Conservation (phyloP, 2,329 filamentous ascomycete genomes). For the Trichoderma gracile region DNA sequence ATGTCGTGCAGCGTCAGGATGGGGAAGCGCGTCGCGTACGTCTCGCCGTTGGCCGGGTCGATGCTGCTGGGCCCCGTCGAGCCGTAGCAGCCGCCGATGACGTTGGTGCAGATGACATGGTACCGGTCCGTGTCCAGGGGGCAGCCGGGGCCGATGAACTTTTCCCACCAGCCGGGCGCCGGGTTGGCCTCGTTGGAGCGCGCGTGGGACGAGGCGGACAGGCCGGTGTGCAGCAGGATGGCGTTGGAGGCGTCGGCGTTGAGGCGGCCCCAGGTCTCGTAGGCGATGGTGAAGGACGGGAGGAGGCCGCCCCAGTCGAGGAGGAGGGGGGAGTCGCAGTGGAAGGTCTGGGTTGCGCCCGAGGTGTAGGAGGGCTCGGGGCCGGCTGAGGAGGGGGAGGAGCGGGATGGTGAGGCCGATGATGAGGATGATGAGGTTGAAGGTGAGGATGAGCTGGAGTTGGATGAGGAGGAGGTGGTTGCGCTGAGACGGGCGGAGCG, state of each 20-base stretch:
- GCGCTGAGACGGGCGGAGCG: slow-evolving; percentile 73
- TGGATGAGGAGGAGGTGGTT: slow-evolving; percentile 25
- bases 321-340: slow-evolving; percentile 70
- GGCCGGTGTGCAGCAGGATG: slow-evolving; percentile 87
- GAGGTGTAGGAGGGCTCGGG: slow-evolving; percentile 94
- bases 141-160: slow-evolving; percentile 86
- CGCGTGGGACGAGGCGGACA: slow-evolving; percentile 96
- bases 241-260: slow-evolving; percentile 82
- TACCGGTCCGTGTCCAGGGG: slow-evolving; percentile 90
- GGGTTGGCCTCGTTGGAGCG: slow-evolving; percentile 86
- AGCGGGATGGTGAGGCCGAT: slow-evolving; percentile 48
- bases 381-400: slow-evolving; percentile 49
- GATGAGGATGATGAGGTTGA: slow-evolving; percentile 46
- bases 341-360: slow-evolving; percentile 77
- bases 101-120: slow-evolving; percentile 94
- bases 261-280: slow-evolving; percentile 86
- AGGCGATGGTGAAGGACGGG: slow-evolving; percentile 84
- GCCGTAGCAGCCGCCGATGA: slow-evolving; percentile 92
- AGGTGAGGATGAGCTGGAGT: slow-evolving; percentile 44
- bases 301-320: slow-evolving; percentile 96
- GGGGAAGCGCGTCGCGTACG: slow-evolving; percentile 91
- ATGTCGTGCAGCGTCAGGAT: slow-evolving; percentile 97
- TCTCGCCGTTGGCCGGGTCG: slow-evolving; percentile 83
- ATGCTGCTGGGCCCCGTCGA: slow-evolving; percentile 87
- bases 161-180: slow-evolving; percentile 97